phyloP scores from a whole-genome alignment of 2,329 filamentous ascomycete genomes.

The Colletotrichum musae region DNA sequence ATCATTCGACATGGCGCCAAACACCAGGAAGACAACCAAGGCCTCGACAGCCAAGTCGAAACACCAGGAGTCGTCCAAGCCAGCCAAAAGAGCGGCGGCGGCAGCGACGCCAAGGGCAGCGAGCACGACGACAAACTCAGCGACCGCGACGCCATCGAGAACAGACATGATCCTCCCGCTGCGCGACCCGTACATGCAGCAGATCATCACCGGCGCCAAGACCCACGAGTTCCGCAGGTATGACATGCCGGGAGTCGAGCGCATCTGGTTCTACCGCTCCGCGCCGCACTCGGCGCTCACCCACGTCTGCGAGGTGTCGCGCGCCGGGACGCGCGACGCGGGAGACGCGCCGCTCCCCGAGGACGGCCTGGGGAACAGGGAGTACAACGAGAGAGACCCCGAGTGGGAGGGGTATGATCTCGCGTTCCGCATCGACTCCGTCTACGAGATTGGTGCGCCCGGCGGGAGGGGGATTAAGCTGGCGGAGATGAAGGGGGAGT shows the following conservation, averaged over 20 bases:
- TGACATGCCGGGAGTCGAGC: slow-evolving; percentile 42
- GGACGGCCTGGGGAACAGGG: slow-evolving; percentile 45
- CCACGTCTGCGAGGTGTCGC: slow-evolving; percentile 45
- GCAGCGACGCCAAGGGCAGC: no score
- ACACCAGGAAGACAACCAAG: no score
- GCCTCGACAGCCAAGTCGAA: no score
- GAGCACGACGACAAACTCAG: no score
- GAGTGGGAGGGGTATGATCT: slow-evolving; percentile 49
- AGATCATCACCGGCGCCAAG: slow-evolving; percentile 46
- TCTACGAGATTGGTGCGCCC: slow-evolving; percentile 43
- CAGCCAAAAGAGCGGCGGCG: no score
- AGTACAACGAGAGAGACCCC: slow-evolving; percentile 44
- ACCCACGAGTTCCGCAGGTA: slow-evolving; percentile 49
- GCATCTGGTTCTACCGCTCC: slow-evolving; percentile 48
- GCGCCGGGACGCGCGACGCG: slow-evolving; percentile 41
- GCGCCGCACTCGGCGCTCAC: slow-evolving; percentile 47
- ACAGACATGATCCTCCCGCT: no score
- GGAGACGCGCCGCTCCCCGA: slow-evolving; percentile 39
- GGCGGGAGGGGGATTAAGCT: slow-evolving; percentile 29
- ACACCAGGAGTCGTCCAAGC: no score
- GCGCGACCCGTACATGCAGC: slow-evolving; percentile 40
- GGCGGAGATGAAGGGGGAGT: slow-evolving; percentile 38
- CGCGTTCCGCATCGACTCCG: slow-evolving; percentile 45
- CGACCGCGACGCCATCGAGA: no score
- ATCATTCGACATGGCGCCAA: no score